Conservation (phyloP, 2,329 filamentous ascomycete genomes). For the Paramyrothecium roridum region DNA sequence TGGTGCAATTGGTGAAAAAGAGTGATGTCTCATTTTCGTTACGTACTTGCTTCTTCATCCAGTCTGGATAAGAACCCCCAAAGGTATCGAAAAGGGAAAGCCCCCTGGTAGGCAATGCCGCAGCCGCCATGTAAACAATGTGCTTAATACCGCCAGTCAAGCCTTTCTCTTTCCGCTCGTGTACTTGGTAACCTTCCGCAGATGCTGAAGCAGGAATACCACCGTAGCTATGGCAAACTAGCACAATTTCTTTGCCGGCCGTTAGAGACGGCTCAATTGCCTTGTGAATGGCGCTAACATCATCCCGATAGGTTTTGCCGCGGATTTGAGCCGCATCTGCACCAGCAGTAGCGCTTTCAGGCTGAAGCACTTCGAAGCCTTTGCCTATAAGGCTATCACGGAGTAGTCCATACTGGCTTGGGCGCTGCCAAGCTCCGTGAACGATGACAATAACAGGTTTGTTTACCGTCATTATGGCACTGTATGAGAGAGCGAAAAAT, state of each 20-base stretch:
- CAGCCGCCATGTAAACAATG: constrained; percentile 21
- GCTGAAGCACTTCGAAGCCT: not conserved
- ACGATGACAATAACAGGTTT: not conserved
- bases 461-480: not conserved
- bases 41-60: not conserved
- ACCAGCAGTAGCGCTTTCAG: not conserved
- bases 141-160: constrained; percentile 22
- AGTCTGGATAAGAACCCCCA: not conserved
- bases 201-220: constrained; percentile 23
- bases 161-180: constrained; percentile 17
- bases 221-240: constrained; percentile 21
- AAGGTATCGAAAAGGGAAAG: not conserved
- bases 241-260: constrained; percentile 5
- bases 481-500: not conserved
- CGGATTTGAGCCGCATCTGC: not conserved
- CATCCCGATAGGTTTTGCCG: constrained; percentile 1
- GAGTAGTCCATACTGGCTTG: not conserved
- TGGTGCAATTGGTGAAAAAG: not conserved
- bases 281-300: not conserved
- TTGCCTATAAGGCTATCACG: not conserved
- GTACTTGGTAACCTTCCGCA: constrained; percentile 18
- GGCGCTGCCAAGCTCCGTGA: not conserved
- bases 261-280: not conserved
- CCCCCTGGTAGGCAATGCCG: constrained; percentile 6
- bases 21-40: too few species aligned